Percentiles rank a stretch among this genome's conserved stretches.
These are phyloP conservation scores for Themeda triandra DNA, from an alignment of 176 grass and related monocot genomes.

Conservation along the genomic window DNA sequence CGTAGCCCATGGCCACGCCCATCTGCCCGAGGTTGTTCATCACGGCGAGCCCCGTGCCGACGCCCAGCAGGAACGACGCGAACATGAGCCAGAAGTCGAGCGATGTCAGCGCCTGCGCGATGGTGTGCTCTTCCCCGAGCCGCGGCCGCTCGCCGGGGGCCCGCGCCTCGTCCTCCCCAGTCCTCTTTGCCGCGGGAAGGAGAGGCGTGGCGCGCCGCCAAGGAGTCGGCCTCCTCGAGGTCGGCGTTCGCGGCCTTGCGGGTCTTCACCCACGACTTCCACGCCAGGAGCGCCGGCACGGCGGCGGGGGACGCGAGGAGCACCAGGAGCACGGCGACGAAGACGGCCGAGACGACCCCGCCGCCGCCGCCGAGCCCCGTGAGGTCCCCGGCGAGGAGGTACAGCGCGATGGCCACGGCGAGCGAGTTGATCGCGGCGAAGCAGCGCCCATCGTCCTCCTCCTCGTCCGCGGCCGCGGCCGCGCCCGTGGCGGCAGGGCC, in stretches of 20 bases:
- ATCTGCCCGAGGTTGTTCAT: conserved; percentile 99
- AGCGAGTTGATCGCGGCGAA: conserved; percentile 79
- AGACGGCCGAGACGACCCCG: conserved; percentile 45
- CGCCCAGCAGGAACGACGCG: conserved; percentile 77
- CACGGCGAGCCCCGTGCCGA: conserved; percentile 83
- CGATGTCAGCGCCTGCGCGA: conserved; percentile 57
- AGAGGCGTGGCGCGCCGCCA: neutral
- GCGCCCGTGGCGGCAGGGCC: neutral
- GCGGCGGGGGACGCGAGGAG: conserved; percentile 63
- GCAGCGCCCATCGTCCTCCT: conserved; percentile 42
- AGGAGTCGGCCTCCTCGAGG: conserved; percentile 23
- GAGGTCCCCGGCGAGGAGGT: conserved; percentile 78
- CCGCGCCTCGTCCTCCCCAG: neutral
- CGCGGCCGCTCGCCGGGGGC: conserved; percentile 25
- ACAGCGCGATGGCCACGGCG: conserved; percentile 79
- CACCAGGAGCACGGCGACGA: conserved; percentile 61
- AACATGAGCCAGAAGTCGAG: conserved; percentile 92
- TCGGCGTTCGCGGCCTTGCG: conserved; percentile 40
- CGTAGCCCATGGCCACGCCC: conserved; percentile 84
- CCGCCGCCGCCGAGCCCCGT: conserved; percentile 43
- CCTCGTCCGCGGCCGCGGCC: neutral
- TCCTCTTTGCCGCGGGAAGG: neutral
- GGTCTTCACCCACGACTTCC: conserved; percentile 25
- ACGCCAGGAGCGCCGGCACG: conserved; percentile 61
- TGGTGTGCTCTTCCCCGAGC: conserved; percentile 93